Evolutionary conservation across 768 basidiomycete genomes (phyloP), one percentile per base, ranked within the genome.

Genomic region (Cystobasidium ongulense): DNA sequence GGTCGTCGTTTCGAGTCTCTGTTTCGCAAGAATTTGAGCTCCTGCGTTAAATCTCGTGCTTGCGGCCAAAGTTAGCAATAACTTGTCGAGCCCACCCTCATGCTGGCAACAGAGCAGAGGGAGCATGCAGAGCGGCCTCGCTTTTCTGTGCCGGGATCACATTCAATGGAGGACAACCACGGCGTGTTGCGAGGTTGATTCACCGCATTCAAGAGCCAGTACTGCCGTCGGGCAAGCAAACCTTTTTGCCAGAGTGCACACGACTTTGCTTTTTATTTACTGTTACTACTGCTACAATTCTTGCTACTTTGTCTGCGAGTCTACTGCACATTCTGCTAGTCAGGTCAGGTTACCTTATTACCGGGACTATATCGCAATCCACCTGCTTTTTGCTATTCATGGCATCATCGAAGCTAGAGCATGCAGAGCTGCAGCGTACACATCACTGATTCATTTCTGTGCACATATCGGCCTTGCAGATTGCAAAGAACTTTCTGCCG

Each of bases 51-150:
- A 67, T 67, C 65, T 31, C 27, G 27, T 67, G 65, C 43, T 15
- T 15, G 43, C 39, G 41, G 31, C 23, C 50, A 11, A 10, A 17
- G 23, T 52, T 38, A 41, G 25, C 57, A 27, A 27, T 59, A 27
- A 59, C 57, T 27, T 15, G 21, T 59, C 50, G 41, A 46, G 65
- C 65, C 39, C 35, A n/a, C 46, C 41, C 50, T 53, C 65, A 67
- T 67, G 65, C 65, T 67, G 65, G 65, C 65, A 67, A 67, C 65
- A 67, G 65, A 67, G 65, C 65, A 67, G 65, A 53, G 65, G 65
- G 46, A 46, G 50, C 65, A 67, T 59, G 41, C 23, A 31, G 65
- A 67, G 50, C 65, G 65, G 46, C 43, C n/a, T 67, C 41, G 65
- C 65, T 67, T 67, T 67, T 67, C 65, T 53, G 46, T 50, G 7